These are phyloP conservation scores for Phytophthora multivora DNA, from an alignment of 352 stramenopile species.

Conservation along the genomic window DNA sequence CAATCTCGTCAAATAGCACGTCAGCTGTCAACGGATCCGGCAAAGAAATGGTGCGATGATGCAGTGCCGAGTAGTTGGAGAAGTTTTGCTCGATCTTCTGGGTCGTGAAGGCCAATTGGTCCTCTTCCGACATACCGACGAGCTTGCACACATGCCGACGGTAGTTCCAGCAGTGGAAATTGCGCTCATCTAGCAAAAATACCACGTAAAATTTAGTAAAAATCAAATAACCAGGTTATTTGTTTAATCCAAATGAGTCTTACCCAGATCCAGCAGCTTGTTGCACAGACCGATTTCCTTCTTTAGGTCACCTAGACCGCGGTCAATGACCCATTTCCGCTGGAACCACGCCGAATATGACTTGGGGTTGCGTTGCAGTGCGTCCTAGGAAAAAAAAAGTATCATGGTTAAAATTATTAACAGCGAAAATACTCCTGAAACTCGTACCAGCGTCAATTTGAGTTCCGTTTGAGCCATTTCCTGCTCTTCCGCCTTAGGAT, in stretches of 20 bases:
- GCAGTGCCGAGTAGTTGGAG: slow-evolving; percentile 96
- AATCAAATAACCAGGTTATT: slow-evolving; percentile 5
- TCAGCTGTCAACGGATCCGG: slow-evolving; percentile 53
- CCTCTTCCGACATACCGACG: slow-evolving; percentile 48
- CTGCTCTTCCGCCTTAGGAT: slow-evolving; percentile 33
- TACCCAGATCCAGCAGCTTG: slow-evolving; percentile 81
- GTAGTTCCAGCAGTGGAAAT: slow-evolving; percentile 99
- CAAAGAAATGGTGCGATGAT: slow-evolving; percentile 68
- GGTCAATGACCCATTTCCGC: slow-evolving; percentile 85
- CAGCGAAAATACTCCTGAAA: background rate
- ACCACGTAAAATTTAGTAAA: slow-evolving; percentile 40
- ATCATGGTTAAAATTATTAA: background rate
- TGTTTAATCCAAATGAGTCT: slow-evolving; percentile 28
- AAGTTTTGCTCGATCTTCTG: slow-evolving; percentile 98
- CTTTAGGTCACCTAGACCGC: slow-evolving; percentile 62
- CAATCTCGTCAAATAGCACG: slow-evolving; percentile 75
- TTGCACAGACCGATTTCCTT: slow-evolving; percentile 82
- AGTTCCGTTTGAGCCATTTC: slow-evolving; percentile 87
- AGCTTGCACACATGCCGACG: slow-evolving; percentile 75
- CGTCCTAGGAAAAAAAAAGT: slow-evolving; percentile 53
- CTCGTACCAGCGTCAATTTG: slow-evolving; percentile 69
- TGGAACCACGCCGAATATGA: slow-evolving; percentile 95
- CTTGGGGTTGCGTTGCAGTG: slow-evolving; percentile 96
- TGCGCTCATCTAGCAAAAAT: slow-evolving; percentile 94
- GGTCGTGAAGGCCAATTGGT: slow-evolving; percentile 95